These are phyloP conservation scores for Dioscorea zingiberensis DNA, from an alignment of 106 monocot species.

Conservation along the genomic window DNA sequence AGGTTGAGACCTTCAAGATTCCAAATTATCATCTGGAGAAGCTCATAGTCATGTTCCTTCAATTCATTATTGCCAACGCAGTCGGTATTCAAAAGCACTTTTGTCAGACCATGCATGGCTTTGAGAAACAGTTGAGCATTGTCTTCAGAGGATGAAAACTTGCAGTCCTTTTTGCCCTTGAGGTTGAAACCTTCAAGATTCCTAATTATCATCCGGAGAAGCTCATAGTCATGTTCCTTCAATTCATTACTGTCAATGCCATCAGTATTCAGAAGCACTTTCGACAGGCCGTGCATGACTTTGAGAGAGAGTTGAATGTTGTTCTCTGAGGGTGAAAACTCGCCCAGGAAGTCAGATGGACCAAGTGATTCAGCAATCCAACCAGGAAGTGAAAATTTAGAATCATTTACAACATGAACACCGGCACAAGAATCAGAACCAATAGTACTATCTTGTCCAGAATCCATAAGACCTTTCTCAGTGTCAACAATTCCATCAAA, in stretches of 20 bases:
- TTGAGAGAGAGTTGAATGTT: slow-evolving; percentile 24
- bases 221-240: slow-evolving; percentile 16
- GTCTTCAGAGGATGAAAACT: slow-evolving; percentile 4
- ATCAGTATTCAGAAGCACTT: slow-evolving; percentile 12
- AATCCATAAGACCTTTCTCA: not conserved
- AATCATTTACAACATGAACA: not conserved
- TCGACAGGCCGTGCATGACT: slow-evolving; percentile 30
- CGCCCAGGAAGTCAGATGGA: not conserved
- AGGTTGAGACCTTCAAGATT: slow-evolving; percentile 18
- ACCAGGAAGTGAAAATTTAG: not conserved
- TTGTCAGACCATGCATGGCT: slow-evolving; percentile 31
- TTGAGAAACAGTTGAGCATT: slow-evolving; percentile 28
- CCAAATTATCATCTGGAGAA: slow-evolving; percentile 20
- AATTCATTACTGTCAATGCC: slow-evolving; percentile 7
- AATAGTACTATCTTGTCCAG: slow-evolving; percentile 2
- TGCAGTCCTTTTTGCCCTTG: no score
- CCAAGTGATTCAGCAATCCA: slow-evolving; percentile 3
- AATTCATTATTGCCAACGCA: slow-evolving; percentile 6
- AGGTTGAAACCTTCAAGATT: slow-evolving; percentile 18
- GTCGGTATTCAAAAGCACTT: slow-evolving; percentile 13
- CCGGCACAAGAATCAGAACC: slow-evolving; percentile 4
- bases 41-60: slow-evolving; percentile 16
- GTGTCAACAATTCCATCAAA: not conserved
- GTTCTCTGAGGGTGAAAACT: slow-evolving; percentile 5
- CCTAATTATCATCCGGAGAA: slow-evolving; percentile 20